These are phyloP conservation scores for Ichthyophthirius multifiliis DNA, from an alignment of 169 alveolate genomes.

Conservation along the genomic window DNA sequence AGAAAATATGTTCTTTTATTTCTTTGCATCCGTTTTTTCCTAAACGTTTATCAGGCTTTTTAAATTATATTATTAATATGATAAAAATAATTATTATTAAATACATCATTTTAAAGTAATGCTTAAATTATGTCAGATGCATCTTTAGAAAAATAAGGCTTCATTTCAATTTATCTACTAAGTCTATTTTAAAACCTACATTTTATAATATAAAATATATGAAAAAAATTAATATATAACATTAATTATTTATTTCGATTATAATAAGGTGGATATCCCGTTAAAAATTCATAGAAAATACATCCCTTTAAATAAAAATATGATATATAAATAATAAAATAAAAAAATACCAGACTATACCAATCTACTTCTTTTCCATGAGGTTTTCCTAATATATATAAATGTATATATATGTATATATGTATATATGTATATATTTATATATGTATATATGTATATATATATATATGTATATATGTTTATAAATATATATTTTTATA, in stretches of 20 bases:
- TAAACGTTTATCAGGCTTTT: conserved; percentile 37
- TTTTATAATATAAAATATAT: background rate
- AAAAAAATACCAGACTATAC: conserved; percentile 45
- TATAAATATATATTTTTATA: too few species aligned
- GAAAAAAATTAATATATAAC: background rate
- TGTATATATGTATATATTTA: too few species aligned
- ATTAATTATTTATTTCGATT: conserved; percentile 36
- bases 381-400: conserved; percentile 32
- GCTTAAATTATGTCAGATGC: conserved; percentile 27
- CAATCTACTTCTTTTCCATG: conserved; percentile 58
- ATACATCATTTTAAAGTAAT: conserved; percentile 42
- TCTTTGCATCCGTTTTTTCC: conserved; percentile 27
- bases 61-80: background rate
- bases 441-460: too few species aligned
- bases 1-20: conserved; percentile 80
- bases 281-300: conserved; percentile 61
- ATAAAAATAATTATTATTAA: background rate
- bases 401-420: too few species aligned
- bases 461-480: too few species aligned
- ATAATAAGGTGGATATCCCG: conserved; percentile 64
- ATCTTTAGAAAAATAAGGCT: conserved; percentile 21
- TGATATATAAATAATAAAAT: background rate
- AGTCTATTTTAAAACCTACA: conserved; percentile 35
- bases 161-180: conserved; percentile 31
- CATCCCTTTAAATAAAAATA: conserved; percentile 39